Evolutionary conservation across 169 alveolate genomes (phyloP), one percentile per base, ranked within the genome.

Genomic region (Ophryocystis elektroscirrha): DNA sequence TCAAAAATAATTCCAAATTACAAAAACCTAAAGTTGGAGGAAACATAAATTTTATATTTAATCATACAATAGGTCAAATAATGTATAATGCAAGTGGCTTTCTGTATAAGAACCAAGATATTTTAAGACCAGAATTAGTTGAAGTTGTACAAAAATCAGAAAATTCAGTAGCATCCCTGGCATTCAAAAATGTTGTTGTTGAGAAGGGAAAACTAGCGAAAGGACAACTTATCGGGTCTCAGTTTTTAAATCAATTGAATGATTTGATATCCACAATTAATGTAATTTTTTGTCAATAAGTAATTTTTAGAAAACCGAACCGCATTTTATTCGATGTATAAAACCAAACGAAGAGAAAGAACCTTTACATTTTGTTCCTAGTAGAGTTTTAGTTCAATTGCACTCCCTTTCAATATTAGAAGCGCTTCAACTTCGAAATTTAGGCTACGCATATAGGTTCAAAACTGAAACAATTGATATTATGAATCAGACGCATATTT

Each of bases 171-270:
- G 86, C 76, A 16, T 61, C 62, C 45, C 61, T 52, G 18, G 60
- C 78, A 26, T 80, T 80, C 69, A 83, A 65, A 48, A 74, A 63
- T 44, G 83, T 76, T 3, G 73, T 71, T 19, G 66, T 62, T 18
- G 84, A 74, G 53, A 71, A 66, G 46, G 90, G 90, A 12, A 80
- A 80, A 59, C 61, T 80, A 66, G 88, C 90, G 2, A 80, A 80
- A 61, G 90, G 90, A 0, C 73, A 69, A 30, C 49, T 80, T 36
- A 80, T 80, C 50, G 90, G 88, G 28, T 75, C 86, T 3, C 90
- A 80, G 67, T 80, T 80, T 54, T 45, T 78, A 69, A 65, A 61
- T 7, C 86, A 79, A 43, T 53, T 80, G 36, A 75, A 74, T 24
- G 48, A 81, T 1, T 46, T 79, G 56, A 76, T 79, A 73, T 52